Base-by-base conservation (phyloP, 306 rosid genomes). In the Quercus engelmannii region DNA sequence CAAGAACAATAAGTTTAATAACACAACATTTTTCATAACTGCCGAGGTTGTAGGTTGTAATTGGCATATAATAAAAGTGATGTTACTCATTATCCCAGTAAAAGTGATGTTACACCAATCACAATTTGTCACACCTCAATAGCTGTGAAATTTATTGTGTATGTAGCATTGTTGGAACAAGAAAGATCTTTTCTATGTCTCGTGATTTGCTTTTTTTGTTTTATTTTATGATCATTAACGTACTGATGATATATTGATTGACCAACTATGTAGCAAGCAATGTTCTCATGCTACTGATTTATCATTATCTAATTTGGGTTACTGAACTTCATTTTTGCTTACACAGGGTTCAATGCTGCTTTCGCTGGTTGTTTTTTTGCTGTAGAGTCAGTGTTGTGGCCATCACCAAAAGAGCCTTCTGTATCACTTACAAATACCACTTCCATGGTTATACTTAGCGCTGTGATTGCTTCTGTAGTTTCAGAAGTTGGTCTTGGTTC, bases 311-410 rank as follows among this genome's bases (percentile, higher is more conserved):
- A 6, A 33, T 54, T 55, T 5, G 49, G 52, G 23, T 28, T 26
- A 55, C 35, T 20, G 55, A 67, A 62, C 15, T 74, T 55, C 19
- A 55, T 75, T 17, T 82, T 52, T 64, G 63, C 68, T 67, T 79
- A 78, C 8, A 14, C 84, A 91, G 97, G 99, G 85, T 92, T 95
- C 85, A 92, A 92, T 90, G 94, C 98, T 82, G 98, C 98, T 67
- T 91, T 95, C 76, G 93, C 99, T 49, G 99, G 98, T 73, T 95
- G 98, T 85, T 95, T 91, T 79, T 92, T 95, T 3, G 93, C 99
- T 4, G 89, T 92, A 13, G 97, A 92, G 83, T 90, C 91, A 10
- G 95, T 94, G 67, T 84, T 92, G 79, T 94, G 99, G 99, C 97
- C 99, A 25, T 90, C 97, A 55, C 82, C 92, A 70, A 41, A 86